A percentile compares a stretch with the other conserved stretches of the same genome.
Evolutionary conservation across 345 rosid species (phyloP).

Genomic region (Pelargonium nanum): DNA sequence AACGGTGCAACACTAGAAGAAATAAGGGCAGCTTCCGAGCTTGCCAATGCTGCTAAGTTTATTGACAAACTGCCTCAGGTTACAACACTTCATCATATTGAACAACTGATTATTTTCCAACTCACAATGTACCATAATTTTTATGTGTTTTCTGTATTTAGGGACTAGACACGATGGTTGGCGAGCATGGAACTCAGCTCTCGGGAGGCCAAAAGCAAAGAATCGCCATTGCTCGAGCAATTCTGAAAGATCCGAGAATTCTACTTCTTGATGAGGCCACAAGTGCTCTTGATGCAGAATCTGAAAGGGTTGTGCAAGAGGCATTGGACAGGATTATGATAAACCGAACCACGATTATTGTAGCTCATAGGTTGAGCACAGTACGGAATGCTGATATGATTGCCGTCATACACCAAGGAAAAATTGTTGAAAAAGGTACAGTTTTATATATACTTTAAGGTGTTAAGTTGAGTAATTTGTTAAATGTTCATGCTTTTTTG

Average conservation of each 20-base stretch:
- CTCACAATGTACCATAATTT: too few species aligned
- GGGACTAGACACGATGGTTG: conserved; percentile 15
- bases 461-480: not conserved
- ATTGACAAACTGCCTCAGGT: conserved; percentile 32
- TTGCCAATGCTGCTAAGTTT: conserved; percentile 38
- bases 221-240: conserved; percentile 35
- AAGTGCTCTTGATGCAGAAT: conserved; percentile 42
- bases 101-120: too few species aligned
- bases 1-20: conserved; percentile 30
- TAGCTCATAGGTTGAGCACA: conserved; percentile 39
- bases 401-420: conserved; percentile 30
- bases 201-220: conserved; percentile 23
- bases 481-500: not conserved
- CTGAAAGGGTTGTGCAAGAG: conserved; percentile 38
- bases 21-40: conserved; percentile 27
- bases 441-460: not conserved
- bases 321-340: conserved; percentile 36
- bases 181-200: conserved; percentile 16
- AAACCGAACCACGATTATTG: conserved; percentile 36
- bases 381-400: conserved; percentile 16
- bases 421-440: conserved; percentile 26
- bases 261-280: conserved; percentile 40
- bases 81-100: not conserved
- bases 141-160: not conserved
- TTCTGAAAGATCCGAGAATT: conserved; percentile 32